Conservation (phyloP, 2,329 filamentous ascomycete species). For the Paecilomyces variotii region DNA sequence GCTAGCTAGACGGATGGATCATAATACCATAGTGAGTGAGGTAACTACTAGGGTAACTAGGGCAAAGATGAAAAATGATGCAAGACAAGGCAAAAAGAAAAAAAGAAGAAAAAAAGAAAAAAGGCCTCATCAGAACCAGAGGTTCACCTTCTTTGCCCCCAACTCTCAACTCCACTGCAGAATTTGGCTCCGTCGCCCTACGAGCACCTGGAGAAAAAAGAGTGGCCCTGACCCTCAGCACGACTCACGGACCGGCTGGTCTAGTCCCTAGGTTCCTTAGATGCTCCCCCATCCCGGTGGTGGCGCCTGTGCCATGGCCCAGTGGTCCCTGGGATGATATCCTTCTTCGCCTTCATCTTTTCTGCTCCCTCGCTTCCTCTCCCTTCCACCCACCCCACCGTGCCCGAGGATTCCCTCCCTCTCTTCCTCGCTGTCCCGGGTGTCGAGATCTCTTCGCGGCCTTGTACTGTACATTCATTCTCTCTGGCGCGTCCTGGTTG, state of each 20-base stretch:
- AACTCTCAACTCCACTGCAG: not conserved
- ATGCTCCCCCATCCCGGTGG: not conserved
- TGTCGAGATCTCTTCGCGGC: not conserved
- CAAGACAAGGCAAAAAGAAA: not conserved
- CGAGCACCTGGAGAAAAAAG: not conserved
- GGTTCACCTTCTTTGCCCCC: not conserved
- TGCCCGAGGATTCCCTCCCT: conserved; percentile 5
- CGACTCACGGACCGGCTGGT: not conserved
- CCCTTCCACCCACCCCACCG: conserved; percentile 1
- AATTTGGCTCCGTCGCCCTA: not conserved
- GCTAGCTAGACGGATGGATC: too few relatives aligned
- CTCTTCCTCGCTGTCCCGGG: conserved; percentile 6
- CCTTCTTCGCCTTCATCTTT: conserved; percentile 9
- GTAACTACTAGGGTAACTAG: too few relatives aligned
- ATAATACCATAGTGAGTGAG: too few relatives aligned
- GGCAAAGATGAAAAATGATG: not conserved
- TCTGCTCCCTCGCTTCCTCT: conserved; percentile 7
- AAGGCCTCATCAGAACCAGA: not conserved
- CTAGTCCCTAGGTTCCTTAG: not conserved
- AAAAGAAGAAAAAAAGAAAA: not conserved
- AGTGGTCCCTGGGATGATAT: conserved; percentile 2
- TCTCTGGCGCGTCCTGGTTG: conserved; percentile 29
- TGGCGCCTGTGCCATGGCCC: not conserved
- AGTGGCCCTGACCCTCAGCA: not conserved
- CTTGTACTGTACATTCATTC: not conserved